Evolutionary conservation across 2,329 filamentous ascomycete species (phyloP).

Genomic region (Botrytis elliptica): DNA sequence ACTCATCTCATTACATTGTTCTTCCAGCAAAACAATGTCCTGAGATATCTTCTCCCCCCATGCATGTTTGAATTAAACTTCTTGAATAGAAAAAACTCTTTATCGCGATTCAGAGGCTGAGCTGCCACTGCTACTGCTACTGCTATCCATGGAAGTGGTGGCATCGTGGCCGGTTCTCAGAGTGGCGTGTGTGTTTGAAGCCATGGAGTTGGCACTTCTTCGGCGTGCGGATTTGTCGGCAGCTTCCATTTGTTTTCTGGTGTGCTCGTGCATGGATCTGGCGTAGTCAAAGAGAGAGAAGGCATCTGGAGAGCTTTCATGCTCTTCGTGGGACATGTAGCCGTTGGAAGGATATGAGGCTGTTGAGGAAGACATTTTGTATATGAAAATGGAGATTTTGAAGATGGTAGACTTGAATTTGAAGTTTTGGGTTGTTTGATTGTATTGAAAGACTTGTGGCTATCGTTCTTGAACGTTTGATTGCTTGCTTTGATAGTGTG

Average conservation of each 20-base stretch:
- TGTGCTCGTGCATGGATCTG: slow-evolving; percentile 62
- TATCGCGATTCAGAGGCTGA: not conserved
- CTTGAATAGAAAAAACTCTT: not conserved
- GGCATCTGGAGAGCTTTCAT: not conserved
- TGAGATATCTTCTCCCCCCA: not conserved
- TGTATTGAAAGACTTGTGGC: not conserved
- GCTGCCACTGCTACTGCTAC: not conserved
- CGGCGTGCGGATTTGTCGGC: slow-evolving; percentile 47
- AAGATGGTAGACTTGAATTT: not conserved
- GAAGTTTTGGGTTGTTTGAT: not conserved
- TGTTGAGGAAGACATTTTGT: slow-evolving; percentile 12
- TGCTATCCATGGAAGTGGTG: not conserved
- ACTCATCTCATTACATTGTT: not conserved
- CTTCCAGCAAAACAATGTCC: not conserved
- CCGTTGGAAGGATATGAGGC: slow-evolving; percentile 1
- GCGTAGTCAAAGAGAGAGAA: slow-evolving; percentile 47
- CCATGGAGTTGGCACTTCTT: slow-evolving; percentile 19
- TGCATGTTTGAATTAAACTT: not conserved
- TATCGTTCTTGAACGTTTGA: not conserved
- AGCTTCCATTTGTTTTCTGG: slow-evolving; percentile 63
- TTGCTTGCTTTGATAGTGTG: not conserved
- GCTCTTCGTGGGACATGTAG: not conserved
- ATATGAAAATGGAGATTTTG: not conserved
- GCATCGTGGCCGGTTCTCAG: slow-evolving; percentile 5
- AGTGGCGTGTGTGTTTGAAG: slow-evolving; percentile 24